phyloP scores from a whole-genome alignment of 768 basidiomycete genomes.

The Leccinum broughii region DNA sequence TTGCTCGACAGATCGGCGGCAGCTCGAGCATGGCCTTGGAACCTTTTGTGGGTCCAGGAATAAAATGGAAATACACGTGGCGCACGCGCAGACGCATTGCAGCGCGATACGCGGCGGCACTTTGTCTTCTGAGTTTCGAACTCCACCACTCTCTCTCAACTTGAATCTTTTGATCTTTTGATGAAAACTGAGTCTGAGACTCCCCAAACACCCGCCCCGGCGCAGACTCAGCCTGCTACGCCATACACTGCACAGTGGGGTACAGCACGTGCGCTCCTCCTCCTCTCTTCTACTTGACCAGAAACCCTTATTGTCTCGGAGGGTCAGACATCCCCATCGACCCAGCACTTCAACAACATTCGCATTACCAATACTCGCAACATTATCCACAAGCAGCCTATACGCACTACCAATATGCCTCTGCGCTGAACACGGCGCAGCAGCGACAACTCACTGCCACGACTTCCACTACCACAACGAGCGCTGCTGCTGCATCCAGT shows the following conservation, averaged over 20 bases:
- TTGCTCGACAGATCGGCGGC: too few relatives aligned
- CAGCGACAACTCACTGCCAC: conserved; percentile 29
- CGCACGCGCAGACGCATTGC: too few relatives aligned
- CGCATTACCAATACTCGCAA: conserved; percentile 45
- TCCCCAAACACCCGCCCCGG: conserved; percentile 34
- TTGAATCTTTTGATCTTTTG: too few relatives aligned
- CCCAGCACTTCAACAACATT: conserved; percentile 65
- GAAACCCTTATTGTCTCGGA: conserved; percentile 2
- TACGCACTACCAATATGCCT: conserved; percentile 45
- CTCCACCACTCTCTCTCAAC: too few relatives aligned
- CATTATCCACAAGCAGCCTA: conserved; percentile 40
- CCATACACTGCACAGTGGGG: conserved; percentile 43
- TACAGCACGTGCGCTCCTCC: conserved; percentile 34
- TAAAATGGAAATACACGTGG: too few relatives aligned
- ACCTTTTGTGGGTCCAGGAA: too few relatives aligned
- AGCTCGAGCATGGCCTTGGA: too few relatives aligned
- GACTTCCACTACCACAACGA: conserved; percentile 18
- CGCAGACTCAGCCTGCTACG: conserved; percentile 30
- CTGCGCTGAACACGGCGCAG: conserved; percentile 24
- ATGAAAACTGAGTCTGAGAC: conserved; percentile 48
- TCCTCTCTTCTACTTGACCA: conserved; percentile 2
- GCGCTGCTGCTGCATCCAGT: conserved; percentile 26
- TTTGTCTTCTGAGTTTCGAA: too few relatives aligned
- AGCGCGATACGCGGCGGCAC: too few relatives aligned
- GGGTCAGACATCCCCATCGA: conserved; percentile 61